phyloP scores from a whole-genome alignment of 2,329 filamentous ascomycete genomes.

The Neofusicoccum parvum region DNA sequence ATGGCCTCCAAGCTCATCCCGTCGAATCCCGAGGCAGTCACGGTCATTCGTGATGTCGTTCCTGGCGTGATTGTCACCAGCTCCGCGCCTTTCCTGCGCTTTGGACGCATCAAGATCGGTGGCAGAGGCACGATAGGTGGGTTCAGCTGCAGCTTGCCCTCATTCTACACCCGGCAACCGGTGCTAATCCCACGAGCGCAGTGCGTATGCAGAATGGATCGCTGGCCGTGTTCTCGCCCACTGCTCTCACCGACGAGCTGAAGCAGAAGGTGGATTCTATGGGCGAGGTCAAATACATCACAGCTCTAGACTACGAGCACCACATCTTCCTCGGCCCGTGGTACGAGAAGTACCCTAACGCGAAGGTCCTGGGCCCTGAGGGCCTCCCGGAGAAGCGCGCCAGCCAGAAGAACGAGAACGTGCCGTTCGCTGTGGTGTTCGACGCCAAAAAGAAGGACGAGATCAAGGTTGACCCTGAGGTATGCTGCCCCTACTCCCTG shows the following conservation, averaged over 20 bases:
- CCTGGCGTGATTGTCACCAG: constrained; percentile 72
- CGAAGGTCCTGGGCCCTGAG: constrained; percentile 79
- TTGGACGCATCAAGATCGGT: constrained; percentile 78
- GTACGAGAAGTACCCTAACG: constrained; percentile 75
- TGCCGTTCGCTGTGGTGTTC: constrained; percentile 68
- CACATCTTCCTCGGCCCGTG: constrained; percentile 91
- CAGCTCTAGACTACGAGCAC: constrained; percentile 88
- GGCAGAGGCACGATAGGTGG: constrained; percentile 83
- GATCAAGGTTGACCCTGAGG: constrained; percentile 64
- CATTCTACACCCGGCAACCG: not conserved
- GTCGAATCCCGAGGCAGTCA: constrained; percentile 75
- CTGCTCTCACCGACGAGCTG: constrained; percentile 77
- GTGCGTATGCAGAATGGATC: constrained; percentile 77
- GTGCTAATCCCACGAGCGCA: constrained; percentile 37
- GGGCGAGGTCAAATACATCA: constrained; percentile 76
- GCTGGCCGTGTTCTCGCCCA: constrained; percentile 89
- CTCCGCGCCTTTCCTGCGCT: constrained; percentile 81
- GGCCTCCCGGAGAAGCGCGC: constrained; percentile 82
- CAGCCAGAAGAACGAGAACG: constrained; percentile 58
- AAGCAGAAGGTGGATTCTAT: constrained; percentile 61
- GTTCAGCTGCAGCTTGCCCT: constrained; percentile 26
- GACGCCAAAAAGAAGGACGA: constrained; percentile 34
- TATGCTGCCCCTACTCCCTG: not conserved
- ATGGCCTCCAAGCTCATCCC: constrained; percentile 47
- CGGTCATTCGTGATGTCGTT: constrained; percentile 86